Percentiles rank a stretch among this genome's conserved stretches.
Conservation (phyloP, 164 flowering plant species). For the Houttuynia cordata region DNA sequence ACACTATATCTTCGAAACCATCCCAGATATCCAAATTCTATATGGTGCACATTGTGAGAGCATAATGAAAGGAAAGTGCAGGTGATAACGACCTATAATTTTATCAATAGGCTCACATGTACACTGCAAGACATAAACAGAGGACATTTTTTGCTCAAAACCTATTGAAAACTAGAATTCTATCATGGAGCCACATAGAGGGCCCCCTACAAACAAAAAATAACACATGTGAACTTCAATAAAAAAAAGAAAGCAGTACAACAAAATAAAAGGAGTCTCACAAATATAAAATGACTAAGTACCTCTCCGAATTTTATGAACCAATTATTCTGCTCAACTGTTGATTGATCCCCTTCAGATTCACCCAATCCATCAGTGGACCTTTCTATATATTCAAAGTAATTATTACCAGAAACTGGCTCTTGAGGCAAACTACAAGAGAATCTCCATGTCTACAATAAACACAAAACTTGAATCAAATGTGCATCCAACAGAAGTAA, state of each 20-base stretch:
- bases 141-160: too few relatives aligned
- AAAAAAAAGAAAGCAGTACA: neutral
- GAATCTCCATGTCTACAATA: conserved; percentile 48
- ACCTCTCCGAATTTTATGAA: conserved; percentile 33
- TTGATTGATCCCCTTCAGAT: conserved; percentile 22
- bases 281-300: neutral
- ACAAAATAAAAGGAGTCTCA: neutral
- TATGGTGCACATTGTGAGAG: neutral
- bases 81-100: neutral
- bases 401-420: conserved; percentile 19
- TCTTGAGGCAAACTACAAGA: conserved; percentile 59
- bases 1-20: neutral
- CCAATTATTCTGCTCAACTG: conserved; percentile 24
- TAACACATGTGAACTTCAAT: neutral
- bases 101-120: neutral
- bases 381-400: conserved; percentile 26
- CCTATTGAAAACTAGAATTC: neutral
- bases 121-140: neutral
- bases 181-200: neutral
- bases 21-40: neutral
- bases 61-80: neutral
- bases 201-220: neutral
- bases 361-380: conserved; percentile 29
- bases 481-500: too few relatives aligned
- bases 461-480: neutral